Base-by-base conservation (phyloP, 331 rosid species). In the Quercus phellos region DNA sequence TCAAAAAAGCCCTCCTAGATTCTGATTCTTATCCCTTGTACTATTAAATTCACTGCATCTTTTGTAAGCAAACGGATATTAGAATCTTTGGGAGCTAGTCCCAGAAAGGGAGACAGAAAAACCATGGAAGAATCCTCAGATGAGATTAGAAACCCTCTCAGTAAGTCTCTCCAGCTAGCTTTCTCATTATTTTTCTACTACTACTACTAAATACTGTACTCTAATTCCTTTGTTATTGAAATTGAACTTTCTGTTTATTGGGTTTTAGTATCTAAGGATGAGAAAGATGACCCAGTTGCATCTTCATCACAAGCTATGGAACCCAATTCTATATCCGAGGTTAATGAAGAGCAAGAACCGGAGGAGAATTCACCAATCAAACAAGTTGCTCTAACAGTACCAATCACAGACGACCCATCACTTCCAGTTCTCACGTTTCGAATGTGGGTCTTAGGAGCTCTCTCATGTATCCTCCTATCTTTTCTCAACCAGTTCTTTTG, bases 401-500 rank as follows among this genome's bases (percentile, higher is more conserved):
- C 85, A 5, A 88, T 77, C 12, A 84, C 86, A 2, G 97, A 94
- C 43, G 97, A 92, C 17, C 82, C 90, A 0, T 71, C 89, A 0
- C 91, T 89, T 0, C 94, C 97, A 0, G 90, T 88, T 43, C 76
- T 92, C 4, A 94, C 97, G 1, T 94, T 94, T 74, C 73, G 97
- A 80, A 90, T 89, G 95, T 94, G 99, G 99, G 85, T 94, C 18
- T 70, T 92, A 0, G 99, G 99, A 16, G 84, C 84, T 6, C 67
- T 92, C 14, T 89, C 99, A 0, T 94, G 97, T 67, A 58, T 75
- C 1, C 79, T 94, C 1, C 80, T 94, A 11, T 92, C 99, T 0
- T 94, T 94, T 58, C 90, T 94, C 24, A 94, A 94, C 84, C 99
- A 94, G 55, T 94, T 94, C 83, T 94, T 92, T 69, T 92, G 94